Base-by-base conservation (phyloP, 257 asterid species). In the Solanum ossicruentum region DNA sequence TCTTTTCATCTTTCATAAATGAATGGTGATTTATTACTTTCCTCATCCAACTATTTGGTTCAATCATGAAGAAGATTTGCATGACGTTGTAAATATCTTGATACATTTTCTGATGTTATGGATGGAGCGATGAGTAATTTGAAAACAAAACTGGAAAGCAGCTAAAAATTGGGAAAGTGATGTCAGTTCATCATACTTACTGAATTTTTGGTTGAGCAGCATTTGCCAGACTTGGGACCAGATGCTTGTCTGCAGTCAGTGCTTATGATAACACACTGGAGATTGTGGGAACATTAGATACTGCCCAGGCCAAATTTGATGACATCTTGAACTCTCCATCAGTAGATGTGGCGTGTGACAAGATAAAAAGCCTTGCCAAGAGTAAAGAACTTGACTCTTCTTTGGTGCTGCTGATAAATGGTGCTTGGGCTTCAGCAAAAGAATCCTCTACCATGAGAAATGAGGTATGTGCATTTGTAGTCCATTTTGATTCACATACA, bases 361-460 rank as follows among this genome's bases (percentile, higher is more conserved):
- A 93, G 90, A 93, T 96, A 60, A 94, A 91, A 89, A 92, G 93
- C 87, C 92, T 96, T 63, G 95, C 99, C 87, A 96, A 94, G 89
- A 89, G 92, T 58, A 94, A 94, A 85, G 98, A 92, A 89, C 98
- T 96, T 2, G 98, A 94, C 86, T 94, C 99, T 81, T 94, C 99
- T 47, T 89, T 96, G 91, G 95, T 93, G 86, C 89, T 96, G 56
- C 87, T 96, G 94, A 93, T 96, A 84, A 96, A 93, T 85, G 91
- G 98, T 73, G 95, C 99, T 86, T 96, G 96, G 96, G 95, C 98
- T 77, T 90, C 98, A 4, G 96, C 99, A 83, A 94, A 91, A 88
- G 97, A 94, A 80, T 94, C 99, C 5, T 41, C 93, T 58, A 92
- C 94, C 70, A 91, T 94, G 94, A 94, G 91, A 89, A 91, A 91